Conservation (phyloP, 345 rosid species). For the Murraya koenigii region DNA sequence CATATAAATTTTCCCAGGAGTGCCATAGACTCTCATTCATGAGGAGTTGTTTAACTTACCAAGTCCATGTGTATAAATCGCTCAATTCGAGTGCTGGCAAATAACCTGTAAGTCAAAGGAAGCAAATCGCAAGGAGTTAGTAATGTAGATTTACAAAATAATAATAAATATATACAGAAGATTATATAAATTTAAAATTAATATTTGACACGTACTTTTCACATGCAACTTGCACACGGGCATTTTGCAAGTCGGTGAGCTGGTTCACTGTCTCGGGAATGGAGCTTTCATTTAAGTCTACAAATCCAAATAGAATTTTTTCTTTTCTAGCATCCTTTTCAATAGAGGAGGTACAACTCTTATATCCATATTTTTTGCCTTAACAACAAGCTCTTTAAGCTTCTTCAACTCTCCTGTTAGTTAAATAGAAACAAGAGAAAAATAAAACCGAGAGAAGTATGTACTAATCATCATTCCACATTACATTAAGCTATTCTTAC, state of each 20-base stretch:
- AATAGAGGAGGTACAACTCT: constrained; percentile 47
- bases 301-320: constrained; percentile 67
- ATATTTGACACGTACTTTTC: constrained; percentile 39
- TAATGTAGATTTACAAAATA: background rate
- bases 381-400: constrained; percentile 54
- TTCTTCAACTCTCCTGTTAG: constrained; percentile 69
- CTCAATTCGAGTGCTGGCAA: constrained; percentile 47
- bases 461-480: background rate
- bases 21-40: background rate
- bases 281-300: constrained; percentile 52
- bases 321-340: constrained; percentile 64
- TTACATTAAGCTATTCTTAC: background rate
- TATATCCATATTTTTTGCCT: constrained; percentile 50
- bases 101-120: constrained; percentile 46
- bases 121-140: background rate
- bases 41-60: constrained; percentile 41
- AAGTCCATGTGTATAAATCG: constrained; percentile 68
- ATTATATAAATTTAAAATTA: background rate
- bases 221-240: constrained; percentile 55
- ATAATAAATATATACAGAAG: background rate
- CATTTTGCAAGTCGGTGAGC: constrained; percentile 52
- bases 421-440: background rate
- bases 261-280: constrained; percentile 40
- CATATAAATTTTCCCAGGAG: background rate
- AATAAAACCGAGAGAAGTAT: background rate